Percentiles rank a stretch among this genome's conserved stretches.
phyloP scores from a whole-genome alignment of 2,329 filamentous ascomycete genomes.

The Phyllosticta citribraziliensis region DNA sequence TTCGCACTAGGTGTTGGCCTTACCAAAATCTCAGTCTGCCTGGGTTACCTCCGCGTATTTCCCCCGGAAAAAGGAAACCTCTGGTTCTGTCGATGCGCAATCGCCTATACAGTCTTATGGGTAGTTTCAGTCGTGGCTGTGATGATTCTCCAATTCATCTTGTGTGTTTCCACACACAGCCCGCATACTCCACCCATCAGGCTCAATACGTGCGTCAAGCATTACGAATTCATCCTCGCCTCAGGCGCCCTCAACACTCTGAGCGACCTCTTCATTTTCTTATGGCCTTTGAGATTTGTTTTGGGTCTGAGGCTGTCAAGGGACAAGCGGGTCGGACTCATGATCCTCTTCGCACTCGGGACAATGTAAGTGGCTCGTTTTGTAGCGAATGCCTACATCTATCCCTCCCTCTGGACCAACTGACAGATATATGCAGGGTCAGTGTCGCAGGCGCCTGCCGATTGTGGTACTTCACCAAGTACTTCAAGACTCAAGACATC shows the following conservation, averaged over 20 bases:
- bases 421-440: slow-evolving; percentile 10
- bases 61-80: slow-evolving; percentile 17
- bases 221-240: slow-evolving; percentile 15
- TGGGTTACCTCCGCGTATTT: slow-evolving; percentile 23
- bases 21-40: slow-evolving; percentile 21
- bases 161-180: slow-evolving; percentile 21
- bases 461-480: slow-evolving; percentile 20
- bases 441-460: slow-evolving; percentile 22
- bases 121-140: slow-evolving; percentile 15
- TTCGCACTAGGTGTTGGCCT: slow-evolving; percentile 17
- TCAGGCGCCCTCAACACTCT: slow-evolving; percentile 21
- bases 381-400: neutral
- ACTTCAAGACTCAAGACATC: slow-evolving; percentile 19
- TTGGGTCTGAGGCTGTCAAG: slow-evolving; percentile 19
- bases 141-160: slow-evolving; percentile 19
- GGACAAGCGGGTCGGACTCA: slow-evolving; percentile 20
- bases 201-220: slow-evolving; percentile 22
- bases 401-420: slow-evolving; percentile 13
- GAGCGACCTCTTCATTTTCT: slow-evolving; percentile 24
- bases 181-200: slow-evolving; percentile 19
- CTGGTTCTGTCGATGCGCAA: slow-evolving; percentile 16
- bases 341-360: slow-evolving; percentile 22
- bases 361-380: slow-evolving; percentile 3
- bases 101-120: slow-evolving; percentile 9
- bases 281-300: slow-evolving; percentile 22